Evolutionary conservation across 768 basidiomycete species (phyloP), one percentile per base, ranked within the genome.

Genomic region (Auricularia auricula-judae): DNA sequence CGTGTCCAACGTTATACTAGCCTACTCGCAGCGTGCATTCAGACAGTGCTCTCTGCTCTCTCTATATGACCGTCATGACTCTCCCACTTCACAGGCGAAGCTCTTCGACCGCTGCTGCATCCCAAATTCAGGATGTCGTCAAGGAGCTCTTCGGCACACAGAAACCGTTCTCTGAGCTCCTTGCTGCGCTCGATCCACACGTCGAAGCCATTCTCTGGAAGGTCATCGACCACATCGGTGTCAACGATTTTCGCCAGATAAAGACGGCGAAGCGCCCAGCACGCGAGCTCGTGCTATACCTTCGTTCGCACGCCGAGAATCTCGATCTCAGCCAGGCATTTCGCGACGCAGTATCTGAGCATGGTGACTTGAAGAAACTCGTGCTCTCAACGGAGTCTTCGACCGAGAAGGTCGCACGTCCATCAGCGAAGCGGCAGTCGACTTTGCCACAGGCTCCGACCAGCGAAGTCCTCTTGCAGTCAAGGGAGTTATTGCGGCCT

Each of bases 171-270:
- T 23, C 56, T 5, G 56, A 59, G 34, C 56, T 59, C 34, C 34
- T 59, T 10, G 23, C 23, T 10, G 11, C 23, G 29, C 56, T 59
- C 29, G 56, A 29, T 18, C 56, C 56, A 8, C 56, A 59, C 29
- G 56, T 59, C 23, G 56, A 59, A 8, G 21, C 23, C 2, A 12
- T 59, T 5, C 56, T 59, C 16, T 59, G 56, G 56, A 14, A 59
- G 34, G 64, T 79, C 70, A 47, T 67, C 68, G 47, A 86, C 76
- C 3, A 80, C 75, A 4, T 77, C 72, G 3, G 82, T 72, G 60
- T 80, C 75, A 65, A 78, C 79, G 18, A 86, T 64, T 66, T 74
- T 72, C 63, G 42, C 64, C 51, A 76, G 18, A 59, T 59, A 21
- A 23, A 59, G 23, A 18, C 56, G 56, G 56, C 56, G 23, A 59